Base-by-base conservation (phyloP, 805 yeast species). In the Lipomyces spencermartinsiae region DNA sequence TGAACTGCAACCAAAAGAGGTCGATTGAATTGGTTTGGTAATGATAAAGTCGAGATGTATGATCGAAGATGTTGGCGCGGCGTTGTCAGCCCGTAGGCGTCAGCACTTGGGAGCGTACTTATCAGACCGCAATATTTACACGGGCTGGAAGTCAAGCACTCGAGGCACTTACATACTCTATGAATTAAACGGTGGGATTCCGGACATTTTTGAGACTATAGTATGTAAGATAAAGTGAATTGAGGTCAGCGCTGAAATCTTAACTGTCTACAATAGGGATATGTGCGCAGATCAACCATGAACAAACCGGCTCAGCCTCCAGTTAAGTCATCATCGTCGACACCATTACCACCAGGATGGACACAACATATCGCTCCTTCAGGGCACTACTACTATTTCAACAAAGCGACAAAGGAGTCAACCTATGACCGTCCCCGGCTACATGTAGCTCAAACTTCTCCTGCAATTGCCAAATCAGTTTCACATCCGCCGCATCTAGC, bases 311-410 rank as follows among this genome's bases (percentile, higher is more conserved):
- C 43, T 3, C 4, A 4, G 12, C 14, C 29, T 25, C 3, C 3
- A 25, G 29, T 1, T 25, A 25, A 25, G 29, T 25, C 29, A 25
- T 25, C 35, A 10, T 10, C 54, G 49, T n/a, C 22, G 4, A 4
- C 25, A 10, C 69, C 66, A 2, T 65, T 77, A 43, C 77, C 80
- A 4, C 74, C 73, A 16, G 73, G 78, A 12, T 82, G 84, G 84
- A 77, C 76, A 25, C 78, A 75, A 58, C 82, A 78, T 65, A 68
- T 66, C 9, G 81, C 83, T 4, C 83, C 83, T 1, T 75, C 79
- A 67, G 80, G 80, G 9, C 77, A 77, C 63, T 75, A 72, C 60
- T 83, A 81, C 64, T 82, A 81, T 67, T 81, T 80, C 72, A 81
- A 83, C 67, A 65, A 74, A 8, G 61, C 66, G 55, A 80, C 83